Evolutionary conservation across 2,329 filamentous ascomycete species (phyloP).

Genomic region (Fonsecaea pedrosoi): DNA sequence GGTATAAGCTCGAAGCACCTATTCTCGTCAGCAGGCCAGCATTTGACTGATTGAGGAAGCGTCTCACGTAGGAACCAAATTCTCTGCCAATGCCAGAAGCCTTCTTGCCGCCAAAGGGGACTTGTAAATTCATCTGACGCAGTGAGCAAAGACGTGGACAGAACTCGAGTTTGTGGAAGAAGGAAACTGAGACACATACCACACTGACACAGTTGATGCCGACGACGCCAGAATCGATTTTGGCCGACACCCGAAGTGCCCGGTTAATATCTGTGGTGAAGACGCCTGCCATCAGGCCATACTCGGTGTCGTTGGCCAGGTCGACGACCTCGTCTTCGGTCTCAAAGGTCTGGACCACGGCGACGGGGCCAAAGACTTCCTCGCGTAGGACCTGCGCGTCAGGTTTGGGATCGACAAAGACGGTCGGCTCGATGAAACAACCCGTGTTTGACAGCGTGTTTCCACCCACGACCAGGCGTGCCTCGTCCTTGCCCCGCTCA

Average conservation of each 20-base stretch:
- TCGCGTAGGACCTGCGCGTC: slow-evolving; percentile 52
- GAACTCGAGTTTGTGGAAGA: no score
- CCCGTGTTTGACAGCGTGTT: slow-evolving; percentile 37
- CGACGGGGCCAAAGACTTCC: slow-evolving; percentile 52
- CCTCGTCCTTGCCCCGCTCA: slow-evolving; percentile 49
- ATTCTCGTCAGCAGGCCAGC: no score
- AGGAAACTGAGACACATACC: no score
- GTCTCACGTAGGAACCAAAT: no score
- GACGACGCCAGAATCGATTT: slow-evolving; percentile 52
- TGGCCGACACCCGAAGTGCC: slow-evolving; percentile 48
- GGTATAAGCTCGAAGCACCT: no score
- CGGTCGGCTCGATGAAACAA: slow-evolving; percentile 35
- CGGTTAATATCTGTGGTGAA: slow-evolving; percentile 51
- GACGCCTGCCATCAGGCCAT: slow-evolving; percentile 49
- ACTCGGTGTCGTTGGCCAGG: slow-evolving; percentile 48
- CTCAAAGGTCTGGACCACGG: slow-evolving; percentile 47
- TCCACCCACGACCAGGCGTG: slow-evolving; percentile 48
- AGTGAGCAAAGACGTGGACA: no score
- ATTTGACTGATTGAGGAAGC: no score
- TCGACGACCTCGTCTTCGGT: slow-evolving; percentile 47
- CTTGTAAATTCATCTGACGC: no score
- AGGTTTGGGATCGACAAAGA: background rate
- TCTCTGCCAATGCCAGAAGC: no score
- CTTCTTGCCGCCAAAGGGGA: no score
- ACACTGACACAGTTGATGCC: slow-evolving; percentile 50